phyloP scores from a whole-genome alignment of 2,329 filamentous ascomycete genomes.

The Talaromyces sp. region DNA sequence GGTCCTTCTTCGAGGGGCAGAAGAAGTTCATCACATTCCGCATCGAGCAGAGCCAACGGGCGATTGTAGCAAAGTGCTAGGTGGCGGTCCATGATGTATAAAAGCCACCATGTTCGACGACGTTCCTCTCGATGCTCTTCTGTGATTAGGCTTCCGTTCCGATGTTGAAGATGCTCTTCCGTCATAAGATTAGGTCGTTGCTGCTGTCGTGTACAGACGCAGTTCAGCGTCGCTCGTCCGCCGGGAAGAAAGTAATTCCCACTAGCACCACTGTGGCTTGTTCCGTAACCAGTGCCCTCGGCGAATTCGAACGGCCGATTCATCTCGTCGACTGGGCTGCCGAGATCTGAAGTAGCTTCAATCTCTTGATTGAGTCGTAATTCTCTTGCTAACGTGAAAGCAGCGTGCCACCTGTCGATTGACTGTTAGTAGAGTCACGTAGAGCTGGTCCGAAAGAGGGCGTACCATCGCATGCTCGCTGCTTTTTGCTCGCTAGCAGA shows the following conservation, averaged over 20 bases:
- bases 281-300: constrained; percentile 26
- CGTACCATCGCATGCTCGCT: constrained; percentile 76
- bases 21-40: constrained; percentile 77
- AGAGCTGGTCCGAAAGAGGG: not conserved
- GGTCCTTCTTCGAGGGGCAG: constrained; percentile 83
- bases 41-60: constrained; percentile 79
- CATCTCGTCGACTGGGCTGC: constrained; percentile 27
- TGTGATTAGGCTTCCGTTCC: constrained; percentile 31
- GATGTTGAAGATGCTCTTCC: constrained; percentile 84
- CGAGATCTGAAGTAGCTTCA: constrained; percentile 31
- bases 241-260: constrained; percentile 35
- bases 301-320: constrained; percentile 34
- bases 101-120: constrained; percentile 86
- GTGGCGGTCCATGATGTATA: constrained; percentile 88
- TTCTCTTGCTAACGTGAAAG: constrained; percentile 84
- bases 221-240: constrained; percentile 33
- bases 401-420: constrained; percentile 68
- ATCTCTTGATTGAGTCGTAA: constrained; percentile 83
- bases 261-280: constrained; percentile 45
- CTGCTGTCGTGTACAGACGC: constrained; percentile 31
- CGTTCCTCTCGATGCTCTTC: constrained; percentile 89
- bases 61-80: constrained; percentile 88
- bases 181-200: constrained; percentile 43
- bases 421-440: not conserved
- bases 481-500: constrained; percentile 93